A percentile compares a stretch with the other conserved stretches of the same genome.
These are phyloP conservation scores for Anthoceros angustus DNA, from an alignment of 225 moss, liverwort and hornwort species.

Conservation along the genomic window DNA sequence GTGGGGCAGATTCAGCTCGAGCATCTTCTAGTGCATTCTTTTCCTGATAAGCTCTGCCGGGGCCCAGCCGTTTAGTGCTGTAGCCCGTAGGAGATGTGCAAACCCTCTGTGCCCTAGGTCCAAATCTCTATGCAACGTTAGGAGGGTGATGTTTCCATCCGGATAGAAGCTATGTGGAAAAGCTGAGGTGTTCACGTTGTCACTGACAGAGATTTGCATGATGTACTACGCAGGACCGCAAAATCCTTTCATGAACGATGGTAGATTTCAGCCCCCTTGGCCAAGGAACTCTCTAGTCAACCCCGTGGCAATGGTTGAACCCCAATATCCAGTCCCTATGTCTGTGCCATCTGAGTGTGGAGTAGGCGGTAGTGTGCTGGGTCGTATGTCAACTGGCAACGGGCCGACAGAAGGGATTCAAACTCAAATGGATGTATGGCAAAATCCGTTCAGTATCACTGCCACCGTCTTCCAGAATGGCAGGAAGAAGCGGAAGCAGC, in stretches of 20 bases:
- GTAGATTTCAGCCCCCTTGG: slow-evolving; percentile 4
- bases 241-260: background rate
- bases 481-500: slow-evolving; percentile 5
- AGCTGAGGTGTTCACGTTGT: background rate
- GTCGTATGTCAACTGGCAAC: background rate
- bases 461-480: background rate
- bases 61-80: too few relatives aligned
- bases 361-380: background rate
- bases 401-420: background rate
- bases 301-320: background rate
- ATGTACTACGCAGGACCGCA: background rate
- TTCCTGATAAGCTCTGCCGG: too few relatives aligned
- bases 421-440: background rate
- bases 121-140: background rate
- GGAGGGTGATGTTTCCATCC: background rate
- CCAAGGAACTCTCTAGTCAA: background rate
- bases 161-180: background rate
- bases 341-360: background rate
- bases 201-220: background rate
- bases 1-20: too few relatives aligned
- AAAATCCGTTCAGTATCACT: background rate
- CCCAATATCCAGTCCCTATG: background rate
- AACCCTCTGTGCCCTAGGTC: too few relatives aligned
- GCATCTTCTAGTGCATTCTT: too few relatives aligned
- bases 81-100: too few relatives aligned